Conservation (phyloP, 169 alveolate species). For the Eimeria necatrix region DNA sequence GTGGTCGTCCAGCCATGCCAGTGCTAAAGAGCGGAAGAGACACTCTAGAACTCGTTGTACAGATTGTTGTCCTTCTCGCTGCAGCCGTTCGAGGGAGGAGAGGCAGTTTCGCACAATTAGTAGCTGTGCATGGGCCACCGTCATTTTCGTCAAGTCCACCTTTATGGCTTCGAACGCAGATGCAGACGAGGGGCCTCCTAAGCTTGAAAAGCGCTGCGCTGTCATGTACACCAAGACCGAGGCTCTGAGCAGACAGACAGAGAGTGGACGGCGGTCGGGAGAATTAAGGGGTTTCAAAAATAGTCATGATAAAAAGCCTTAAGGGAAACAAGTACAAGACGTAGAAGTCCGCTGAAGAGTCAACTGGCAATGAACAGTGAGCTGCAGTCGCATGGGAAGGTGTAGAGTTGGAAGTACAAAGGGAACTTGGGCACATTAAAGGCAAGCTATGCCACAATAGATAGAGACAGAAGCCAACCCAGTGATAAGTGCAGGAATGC, state of each 20-base stretch:
- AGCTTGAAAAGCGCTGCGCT: background rate
- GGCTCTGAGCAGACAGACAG: background rate
- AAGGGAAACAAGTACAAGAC: too few species aligned
- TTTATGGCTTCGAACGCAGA: slow-evolving; percentile 72
- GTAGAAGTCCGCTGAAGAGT: too few species aligned
- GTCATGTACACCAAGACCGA: background rate
- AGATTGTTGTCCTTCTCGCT: background rate
- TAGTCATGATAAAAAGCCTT: too few species aligned
- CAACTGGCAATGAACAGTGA: too few species aligned
- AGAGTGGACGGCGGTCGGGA: background rate
- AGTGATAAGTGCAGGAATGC: background rate
- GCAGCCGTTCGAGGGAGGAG: background rate
- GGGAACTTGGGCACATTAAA: too few species aligned
- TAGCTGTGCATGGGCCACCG: slow-evolving; percentile 76
- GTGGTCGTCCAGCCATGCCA: slow-evolving; percentile 51
- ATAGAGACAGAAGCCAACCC: background rate
- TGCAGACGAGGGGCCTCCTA: slow-evolving; percentile 5
- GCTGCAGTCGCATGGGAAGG: too few species aligned
- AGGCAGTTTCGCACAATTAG: slow-evolving; percentile 50
- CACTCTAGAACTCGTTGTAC: background rate
- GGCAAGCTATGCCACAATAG: too few species aligned
- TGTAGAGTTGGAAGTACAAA: too few species aligned
- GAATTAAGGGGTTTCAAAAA: background rate
- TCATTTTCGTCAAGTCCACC: slow-evolving; percentile 64
- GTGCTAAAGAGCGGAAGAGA: slow-evolving; percentile 35